These are phyloP conservation scores for Cercospora citrullina DNA, from an alignment of 2,329 filamentous ascomycete genomes.

Conservation along the genomic window DNA sequence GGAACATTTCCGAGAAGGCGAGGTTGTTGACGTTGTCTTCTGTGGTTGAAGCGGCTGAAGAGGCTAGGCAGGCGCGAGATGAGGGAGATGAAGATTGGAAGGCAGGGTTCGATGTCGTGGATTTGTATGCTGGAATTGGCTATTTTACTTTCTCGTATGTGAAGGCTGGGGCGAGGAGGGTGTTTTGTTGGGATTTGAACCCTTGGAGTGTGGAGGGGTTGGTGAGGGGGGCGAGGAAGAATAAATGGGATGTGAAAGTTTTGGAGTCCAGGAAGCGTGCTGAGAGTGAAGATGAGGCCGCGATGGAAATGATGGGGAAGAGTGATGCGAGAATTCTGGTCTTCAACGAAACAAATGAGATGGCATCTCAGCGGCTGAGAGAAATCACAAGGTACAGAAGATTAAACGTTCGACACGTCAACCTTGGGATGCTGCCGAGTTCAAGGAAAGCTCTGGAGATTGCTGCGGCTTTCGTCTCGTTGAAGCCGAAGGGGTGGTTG, in stretches of 20 bases:
- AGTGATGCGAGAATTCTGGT: constrained; percentile 38
- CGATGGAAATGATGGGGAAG: constrained; percentile 2
- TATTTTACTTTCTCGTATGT: constrained; percentile 90
- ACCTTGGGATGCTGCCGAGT: constrained; percentile 58
- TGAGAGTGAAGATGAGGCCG: constrained; percentile 14
- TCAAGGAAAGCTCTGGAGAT: constrained; percentile 52
- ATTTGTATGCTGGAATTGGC: constrained; percentile 89
- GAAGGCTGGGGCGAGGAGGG: constrained; percentile 63
- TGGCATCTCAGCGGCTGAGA: constrained; percentile 36
- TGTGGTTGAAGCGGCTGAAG: constrained; percentile 33
- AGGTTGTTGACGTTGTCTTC: constrained; percentile 59
- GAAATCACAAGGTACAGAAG: not conserved
- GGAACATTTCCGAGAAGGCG: constrained; percentile 87
- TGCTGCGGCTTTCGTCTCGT: constrained; percentile 52
- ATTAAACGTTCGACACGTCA: constrained; percentile 56
- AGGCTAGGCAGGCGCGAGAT: constrained; percentile 30
- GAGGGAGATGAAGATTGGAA: constrained; percentile 21
- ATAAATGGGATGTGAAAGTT: constrained; percentile 41
- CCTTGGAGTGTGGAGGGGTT: constrained; percentile 51
- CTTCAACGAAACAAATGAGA: constrained; percentile 45
- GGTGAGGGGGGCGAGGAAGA: constrained; percentile 43
- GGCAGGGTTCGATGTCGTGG: constrained; percentile 52
- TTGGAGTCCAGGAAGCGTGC: not conserved
- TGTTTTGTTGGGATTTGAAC: constrained; percentile 89
- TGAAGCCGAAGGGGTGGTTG: constrained; percentile 53